Evolutionary conservation across 2,329 filamentous ascomycete species (phyloP).

Genomic region (Chaetomiaceae sp.): DNA sequence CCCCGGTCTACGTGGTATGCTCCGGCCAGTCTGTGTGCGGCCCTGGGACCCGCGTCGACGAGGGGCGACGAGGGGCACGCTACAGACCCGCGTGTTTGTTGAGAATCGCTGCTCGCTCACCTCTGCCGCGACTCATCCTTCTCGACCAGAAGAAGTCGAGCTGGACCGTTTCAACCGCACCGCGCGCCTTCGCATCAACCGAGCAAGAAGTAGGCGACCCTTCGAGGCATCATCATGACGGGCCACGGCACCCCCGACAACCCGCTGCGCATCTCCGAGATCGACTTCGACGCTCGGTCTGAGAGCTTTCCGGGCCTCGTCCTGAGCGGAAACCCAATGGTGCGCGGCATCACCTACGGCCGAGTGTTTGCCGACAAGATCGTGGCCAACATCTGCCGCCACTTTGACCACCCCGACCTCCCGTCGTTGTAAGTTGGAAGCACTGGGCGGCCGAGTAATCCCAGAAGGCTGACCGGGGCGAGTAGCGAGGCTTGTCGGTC

Average conservation of each 20-base stretch:
- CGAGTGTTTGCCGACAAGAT: constrained; percentile 3
- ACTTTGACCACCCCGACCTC: background rate
- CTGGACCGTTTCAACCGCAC: background rate
- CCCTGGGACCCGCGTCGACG: background rate
- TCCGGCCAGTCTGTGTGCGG: background rate
- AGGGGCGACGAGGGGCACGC: background rate
- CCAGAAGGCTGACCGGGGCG: background rate
- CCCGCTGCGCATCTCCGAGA: background rate
- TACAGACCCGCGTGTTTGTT: background rate
- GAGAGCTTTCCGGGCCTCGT: background rate
- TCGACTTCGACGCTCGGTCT: background rate
- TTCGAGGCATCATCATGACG: background rate
- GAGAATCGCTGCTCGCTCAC: background rate
- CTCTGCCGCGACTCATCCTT: background rate
- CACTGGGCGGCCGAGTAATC: too few species aligned
- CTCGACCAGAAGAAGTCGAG: background rate
- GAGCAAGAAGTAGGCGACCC: background rate
- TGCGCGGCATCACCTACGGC: constrained; percentile 4
- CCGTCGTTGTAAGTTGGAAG: background rate
- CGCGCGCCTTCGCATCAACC: background rate
- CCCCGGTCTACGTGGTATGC: too few species aligned
- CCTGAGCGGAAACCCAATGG: background rate
- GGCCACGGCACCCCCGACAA: background rate
- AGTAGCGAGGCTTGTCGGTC: background rate
- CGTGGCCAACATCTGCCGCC: constrained; percentile 1